Base-by-base conservation (phyloP, 1,284 basidiomycete species). In the Ustilago trichophora region DNA sequence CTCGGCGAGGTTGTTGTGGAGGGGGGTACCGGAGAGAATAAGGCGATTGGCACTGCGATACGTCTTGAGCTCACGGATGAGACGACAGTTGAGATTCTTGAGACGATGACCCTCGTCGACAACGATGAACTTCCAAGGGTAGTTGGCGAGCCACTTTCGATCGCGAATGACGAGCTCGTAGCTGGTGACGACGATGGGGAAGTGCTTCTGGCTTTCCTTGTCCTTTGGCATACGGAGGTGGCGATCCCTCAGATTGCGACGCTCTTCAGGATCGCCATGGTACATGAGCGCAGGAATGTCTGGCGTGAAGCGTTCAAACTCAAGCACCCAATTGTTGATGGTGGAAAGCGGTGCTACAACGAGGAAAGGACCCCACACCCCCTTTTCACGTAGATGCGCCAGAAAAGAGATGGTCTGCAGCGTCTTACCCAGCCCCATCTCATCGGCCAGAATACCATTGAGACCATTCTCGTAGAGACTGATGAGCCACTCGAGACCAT, bases 401-500 rank as follows among this genome's bases (percentile, higher is more conserved):
- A 92, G 88, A 82, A 97, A 96, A 0, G 93, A 88, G 45, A 97
- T 96, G 0, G 89, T 92, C 85, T 97, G 93, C 0, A 97, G 85
- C 0, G 93, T 97, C 90, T 94, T 77, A 4, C 78, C 93, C 0
- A 96, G 84, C 29, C 93, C 93, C 93, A 97, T 97, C 80, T 97
- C 91, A 72, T 93, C 91, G 35, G 91, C 71, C 26, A 98, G 82
- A 55, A 97, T 97, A 3, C 95, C 94, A 32, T 93, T 94, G 45
- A 97, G 89, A 3, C 95, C 93, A 73, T 95, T 96, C 82, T 92
- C 89, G 82, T 93, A 92, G 10, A 98, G 83, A 27, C 89, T 89
- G 5, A 91, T 89, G 89, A 98, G 92, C 95, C 95, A 98, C 67
- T 95, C 91, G 13, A 98, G 87, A 5, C 95, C 95, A 46, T 93